phyloP scores from a whole-genome alignment of 164 flowering plant genomes.

The Tetracentron sinense region DNA sequence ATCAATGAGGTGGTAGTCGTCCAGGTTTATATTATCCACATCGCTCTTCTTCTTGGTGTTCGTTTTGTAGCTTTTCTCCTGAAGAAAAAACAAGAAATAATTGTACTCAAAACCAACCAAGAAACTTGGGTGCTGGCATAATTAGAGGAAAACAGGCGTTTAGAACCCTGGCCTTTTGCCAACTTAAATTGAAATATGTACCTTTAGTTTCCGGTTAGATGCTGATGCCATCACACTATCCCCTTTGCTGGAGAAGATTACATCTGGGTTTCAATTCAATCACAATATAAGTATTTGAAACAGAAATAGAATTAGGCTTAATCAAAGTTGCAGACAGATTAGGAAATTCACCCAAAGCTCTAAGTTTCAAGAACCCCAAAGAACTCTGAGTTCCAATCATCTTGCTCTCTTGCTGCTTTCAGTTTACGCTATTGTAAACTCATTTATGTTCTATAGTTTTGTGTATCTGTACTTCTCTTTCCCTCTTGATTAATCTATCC shows the following conservation, averaged over 20 bases:
- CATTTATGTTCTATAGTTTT: no score
- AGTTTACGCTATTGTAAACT: no score
- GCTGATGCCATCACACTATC: not conserved
- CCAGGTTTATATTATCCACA: conserved; percentile 28
- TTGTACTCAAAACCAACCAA: not conserved
- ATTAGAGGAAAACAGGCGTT: not conserved
- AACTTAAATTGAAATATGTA: not conserved
- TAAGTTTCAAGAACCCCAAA: no score
- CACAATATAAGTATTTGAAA: not conserved
- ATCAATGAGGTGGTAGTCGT: conserved; percentile 56
- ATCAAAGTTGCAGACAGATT: no score
- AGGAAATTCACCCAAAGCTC: no score
- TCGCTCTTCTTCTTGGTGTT: conserved; percentile 10
- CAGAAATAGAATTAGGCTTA: not conserved
- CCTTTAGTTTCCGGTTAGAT: conserved; percentile 12
- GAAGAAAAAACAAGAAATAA: conserved; percentile 3
- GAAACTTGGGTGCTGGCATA: no score
- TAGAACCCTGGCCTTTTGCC: not conserved
- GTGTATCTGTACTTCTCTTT: no score
- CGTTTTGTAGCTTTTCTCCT: conserved; percentile 22
- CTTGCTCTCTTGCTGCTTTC: no score
- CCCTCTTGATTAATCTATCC: no score
- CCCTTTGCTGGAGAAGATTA: not conserved
- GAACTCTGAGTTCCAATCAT: no score
- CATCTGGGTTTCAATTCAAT: not conserved